Evolutionary conservation across 768 basidiomycete genomes (phyloP), one percentile per base, ranked within the genome.

Genomic region (Lentinula raphanica): DNA sequence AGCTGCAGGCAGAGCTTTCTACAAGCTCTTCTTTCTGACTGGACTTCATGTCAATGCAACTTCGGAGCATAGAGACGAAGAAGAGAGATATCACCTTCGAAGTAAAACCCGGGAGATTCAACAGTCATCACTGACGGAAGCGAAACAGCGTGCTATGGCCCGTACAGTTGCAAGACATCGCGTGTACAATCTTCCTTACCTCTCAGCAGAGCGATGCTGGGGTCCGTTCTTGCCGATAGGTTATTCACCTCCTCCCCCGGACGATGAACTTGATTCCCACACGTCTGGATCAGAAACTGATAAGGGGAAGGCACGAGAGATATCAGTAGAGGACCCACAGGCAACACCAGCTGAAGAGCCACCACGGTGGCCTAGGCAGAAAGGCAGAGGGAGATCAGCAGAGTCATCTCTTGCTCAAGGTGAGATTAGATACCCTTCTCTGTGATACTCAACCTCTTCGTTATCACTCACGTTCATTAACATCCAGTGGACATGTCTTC

Each of bases 211-310:
- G 8, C 28, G 54, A n/a, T 56, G 40, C 7, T 56, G 54, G 54
- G 54, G 54, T 2, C 54, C 35, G 49, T 64, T 27, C 42, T 58
- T 53, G 28, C 57, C 51, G 39, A 55, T 25, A 28, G 35, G 36
- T 57, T 53, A 21, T 39, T 36, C 51, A 15, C 51, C 51, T 36
- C 51, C 36, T 45, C 38, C 57, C 7, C 42, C 58, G 27, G 66
- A 62, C n/a, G 55, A 57, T 11, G 63, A 62, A 15, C 60, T 62
- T 8, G 63, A 62, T 25, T 55, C 53, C 32, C 58, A 58, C 48
- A 59, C 58, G 40, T 28, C 44, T 15, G 25, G 3, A 6, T 4
- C 49, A 2, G 17, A 23, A 27, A 25, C 27, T 21, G 35, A 12
- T 1, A 12, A 25, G 36, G 13, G 13, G 3, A 40, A 38, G 23